phyloP scores from a whole-genome alignment of 768 basidiomycete species.

The Termitomyces sp. region DNA sequence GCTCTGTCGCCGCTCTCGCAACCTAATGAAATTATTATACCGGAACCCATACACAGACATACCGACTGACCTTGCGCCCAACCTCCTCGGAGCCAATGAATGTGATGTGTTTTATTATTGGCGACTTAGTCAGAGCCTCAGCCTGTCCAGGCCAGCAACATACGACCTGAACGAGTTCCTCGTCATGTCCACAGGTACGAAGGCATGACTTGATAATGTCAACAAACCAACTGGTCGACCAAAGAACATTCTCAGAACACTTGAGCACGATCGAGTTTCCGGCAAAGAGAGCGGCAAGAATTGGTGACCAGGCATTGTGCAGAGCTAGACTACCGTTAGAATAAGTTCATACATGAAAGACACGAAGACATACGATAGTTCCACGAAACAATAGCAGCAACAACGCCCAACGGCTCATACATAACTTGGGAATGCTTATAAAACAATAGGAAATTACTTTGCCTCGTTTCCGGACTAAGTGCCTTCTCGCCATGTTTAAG shows the following conservation, averaged over 20 bases:
- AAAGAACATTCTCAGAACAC: conserved; percentile 88
- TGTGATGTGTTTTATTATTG: conserved; percentile 87
- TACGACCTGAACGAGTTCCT: conserved; percentile 86
- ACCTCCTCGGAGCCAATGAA: conserved; percentile 84
- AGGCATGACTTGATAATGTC: conserved; percentile 74
- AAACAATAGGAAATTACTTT: conserved; percentile 57
- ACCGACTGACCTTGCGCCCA: conserved; percentile 59
- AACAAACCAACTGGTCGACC: conserved; percentile 84
- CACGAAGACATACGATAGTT: conserved; percentile 64
- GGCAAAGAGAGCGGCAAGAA: conserved; percentile 84
- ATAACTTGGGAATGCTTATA: conserved; percentile 78
- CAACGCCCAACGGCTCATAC: conserved; percentile 90
- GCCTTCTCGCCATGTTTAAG: conserved; percentile 79
- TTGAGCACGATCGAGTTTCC: conserved; percentile 91
- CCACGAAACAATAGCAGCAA: conserved; percentile 92
- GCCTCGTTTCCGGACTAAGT: conserved; percentile 68
- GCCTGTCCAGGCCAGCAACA: conserved; percentile 89
- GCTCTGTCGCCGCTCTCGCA: conserved; percentile 75
- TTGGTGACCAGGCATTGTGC: conserved; percentile 93
- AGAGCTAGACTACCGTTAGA: conserved; percentile 45
- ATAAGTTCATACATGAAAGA: neutral
- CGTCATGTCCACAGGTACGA: conserved; percentile 74
- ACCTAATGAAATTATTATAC: conserved; percentile 40
- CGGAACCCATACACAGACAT: neutral
- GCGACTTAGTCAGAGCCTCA: conserved; percentile 70